phyloP scores from a whole-genome alignment of 345 rosid genomes.

The Salix arbutifolia region DNA sequence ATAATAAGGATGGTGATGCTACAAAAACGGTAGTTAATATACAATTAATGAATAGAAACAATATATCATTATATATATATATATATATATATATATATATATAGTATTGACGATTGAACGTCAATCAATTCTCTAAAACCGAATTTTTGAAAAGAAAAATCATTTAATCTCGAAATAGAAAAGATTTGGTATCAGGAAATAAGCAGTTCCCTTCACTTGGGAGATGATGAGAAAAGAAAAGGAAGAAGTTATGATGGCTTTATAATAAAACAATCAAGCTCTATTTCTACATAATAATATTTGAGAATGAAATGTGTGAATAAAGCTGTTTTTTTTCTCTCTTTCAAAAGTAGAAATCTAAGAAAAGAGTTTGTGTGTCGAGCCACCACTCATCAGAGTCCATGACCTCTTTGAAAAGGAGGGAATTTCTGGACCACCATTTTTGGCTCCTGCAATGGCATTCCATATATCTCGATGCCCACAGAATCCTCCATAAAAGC shows the following conservation, averaged over 20 bases:
- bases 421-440: slow-evolving; percentile 44
- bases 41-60: too few species aligned
- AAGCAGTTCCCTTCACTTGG: background rate
- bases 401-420: slow-evolving; percentile 33
- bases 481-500: slow-evolving; percentile 33
- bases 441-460: slow-evolving; percentile 13
- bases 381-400: slow-evolving; percentile 25
- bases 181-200: too few species aligned
- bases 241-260: background rate
- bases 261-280: background rate
- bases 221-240: background rate
- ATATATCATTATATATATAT: too few species aligned
- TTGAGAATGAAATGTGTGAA: slow-evolving; percentile 14
- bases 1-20: too few species aligned
- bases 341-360: slow-evolving; percentile 31
- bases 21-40: too few species aligned
- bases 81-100: too few species aligned
- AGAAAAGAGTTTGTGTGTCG: slow-evolving; percentile 42
- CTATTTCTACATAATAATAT: background rate
- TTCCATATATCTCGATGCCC: slow-evolving; percentile 13
- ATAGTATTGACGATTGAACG: too few species aligned
- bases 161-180: too few species aligned
- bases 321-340: slow-evolving; percentile 11
- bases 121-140: too few species aligned
- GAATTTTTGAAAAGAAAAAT: too few species aligned